Evolutionary conservation across 257 asterid species (phyloP).

Genomic region (Gardenia jasminoides): DNA sequence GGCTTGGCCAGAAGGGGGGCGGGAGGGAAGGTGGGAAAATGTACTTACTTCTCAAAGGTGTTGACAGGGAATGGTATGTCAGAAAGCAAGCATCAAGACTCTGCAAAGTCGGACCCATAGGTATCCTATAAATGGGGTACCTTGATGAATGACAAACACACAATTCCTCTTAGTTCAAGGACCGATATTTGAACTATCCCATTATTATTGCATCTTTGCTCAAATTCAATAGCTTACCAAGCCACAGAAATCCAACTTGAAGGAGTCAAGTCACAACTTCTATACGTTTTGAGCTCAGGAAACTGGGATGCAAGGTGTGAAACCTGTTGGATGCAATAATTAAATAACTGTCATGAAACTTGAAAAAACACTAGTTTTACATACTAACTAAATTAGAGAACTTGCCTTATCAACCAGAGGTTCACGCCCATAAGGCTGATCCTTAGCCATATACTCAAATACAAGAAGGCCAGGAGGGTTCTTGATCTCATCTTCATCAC

Average conservation of each 20-base stretch:
- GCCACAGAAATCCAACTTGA: slow-evolving; percentile 96
- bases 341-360: slow-evolving; percentile 6
- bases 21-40: slow-evolving; percentile 13
- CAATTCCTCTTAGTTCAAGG: background rate
- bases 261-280: slow-evolving; percentile 78
- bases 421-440: slow-evolving; percentile 81
- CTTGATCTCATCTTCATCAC: slow-evolving; percentile 46
- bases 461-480: slow-evolving; percentile 64
- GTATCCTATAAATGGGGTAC: slow-evolving; percentile 96
- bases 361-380: background rate
- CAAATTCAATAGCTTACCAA: slow-evolving; percentile 47
- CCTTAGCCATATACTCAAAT: slow-evolving; percentile 68
- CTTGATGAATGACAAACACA: slow-evolving; percentile 33
- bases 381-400: slow-evolving; percentile 11
- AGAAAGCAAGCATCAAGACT: slow-evolving; percentile 88
- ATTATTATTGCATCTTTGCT: background rate
- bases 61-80: slow-evolving; percentile 79
- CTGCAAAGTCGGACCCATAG: slow-evolving; percentile 86
- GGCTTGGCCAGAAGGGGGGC: background rate
- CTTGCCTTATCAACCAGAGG: slow-evolving; percentile 90
- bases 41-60: slow-evolving; percentile 57
- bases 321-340: slow-evolving; percentile 50
- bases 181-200: background rate
- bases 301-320: slow-evolving; percentile 59
- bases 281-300: slow-evolving; percentile 62